These are phyloP conservation scores for Neofusicoccum cordaticola DNA, from an alignment of 2,329 filamentous ascomycete species.

Conservation along the genomic window DNA sequence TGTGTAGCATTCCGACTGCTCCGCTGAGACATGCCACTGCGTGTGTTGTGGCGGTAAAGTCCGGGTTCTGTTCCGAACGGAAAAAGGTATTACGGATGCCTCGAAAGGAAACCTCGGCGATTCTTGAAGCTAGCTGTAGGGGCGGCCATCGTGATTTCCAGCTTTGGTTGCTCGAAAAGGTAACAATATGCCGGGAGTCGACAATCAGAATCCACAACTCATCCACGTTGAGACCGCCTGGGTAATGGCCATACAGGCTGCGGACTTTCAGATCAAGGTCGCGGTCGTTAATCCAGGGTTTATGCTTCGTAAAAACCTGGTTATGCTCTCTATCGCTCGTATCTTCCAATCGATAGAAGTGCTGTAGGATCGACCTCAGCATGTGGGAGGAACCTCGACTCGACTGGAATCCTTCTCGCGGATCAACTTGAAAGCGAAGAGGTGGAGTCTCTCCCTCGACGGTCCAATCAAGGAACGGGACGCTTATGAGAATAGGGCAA, in stretches of 20 bases:
- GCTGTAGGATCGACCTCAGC: conserved; percentile 40
- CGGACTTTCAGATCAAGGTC: conserved; percentile 42
- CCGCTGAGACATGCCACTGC: conserved; percentile 38
- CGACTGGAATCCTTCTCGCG: conserved; percentile 40
- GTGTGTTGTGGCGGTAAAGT: conserved; percentile 40
- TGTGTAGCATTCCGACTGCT: conserved; percentile 43
- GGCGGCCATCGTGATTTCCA: conserved; percentile 46
- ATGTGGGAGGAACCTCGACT: conserved; percentile 39
- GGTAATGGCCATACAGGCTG: conserved; percentile 44
- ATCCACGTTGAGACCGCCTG: conserved; percentile 41
- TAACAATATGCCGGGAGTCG: conserved; percentile 41
- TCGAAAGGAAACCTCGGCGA: conserved; percentile 42
- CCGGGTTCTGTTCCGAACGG: conserved; percentile 29
- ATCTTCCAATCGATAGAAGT: conserved; percentile 45
- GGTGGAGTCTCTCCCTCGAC: conserved; percentile 37
- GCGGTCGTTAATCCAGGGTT: conserved; percentile 42
- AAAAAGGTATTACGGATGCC: conserved; percentile 40
- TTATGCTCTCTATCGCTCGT: conserved; percentile 41
- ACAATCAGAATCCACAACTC: conserved; percentile 44
- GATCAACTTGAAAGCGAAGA: conserved; percentile 42
- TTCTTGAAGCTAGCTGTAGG: conserved; percentile 39
- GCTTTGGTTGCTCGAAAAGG: conserved; percentile 43
- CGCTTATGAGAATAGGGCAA: conserved; percentile 38
- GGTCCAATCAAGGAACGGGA: conserved; percentile 44
- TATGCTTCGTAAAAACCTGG: conserved; percentile 42